Evolutionary conservation across 371 early-diverging fungal genomes (phyloP), one percentile per base, ranked within the genome.

Genomic region (Mucor piriformis): DNA sequence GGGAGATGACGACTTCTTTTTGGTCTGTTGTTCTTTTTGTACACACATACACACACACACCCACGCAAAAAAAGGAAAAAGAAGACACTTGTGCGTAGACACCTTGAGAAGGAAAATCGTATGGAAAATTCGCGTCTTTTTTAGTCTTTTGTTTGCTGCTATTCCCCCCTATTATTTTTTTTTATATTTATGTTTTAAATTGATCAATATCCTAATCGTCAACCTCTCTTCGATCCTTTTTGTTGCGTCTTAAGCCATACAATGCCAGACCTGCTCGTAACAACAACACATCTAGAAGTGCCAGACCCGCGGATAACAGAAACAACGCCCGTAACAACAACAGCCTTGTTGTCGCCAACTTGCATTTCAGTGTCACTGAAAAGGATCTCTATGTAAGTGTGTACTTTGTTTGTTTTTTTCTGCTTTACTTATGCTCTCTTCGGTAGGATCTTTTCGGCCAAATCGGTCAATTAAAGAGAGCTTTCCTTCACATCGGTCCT

Each of bases 331-430:
- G 64, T 23, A 37, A 51, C 2, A 69, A 68, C 7, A 74, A 73
- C 60, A 69, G 62, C 24, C 58, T 79, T 35, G 61, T 74, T 8
- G 85, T 88, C 13, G 71, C 83, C 61, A 88, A 88, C 67, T 50
- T 88, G 59, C 83, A 85, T 56, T 84, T 83, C 61, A 83, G 83
- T 55, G 88, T 88, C 10, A 81, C 85, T 38, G 78, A 85, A 71
- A 82, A 83, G 48, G 88, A 88, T 73, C 82, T 88, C 61, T 78
- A 86, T 62, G 88, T 87, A 78, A 69, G 76, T 66, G n/a, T n/a
- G n/a, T 20, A 24, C 33, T 16, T 20, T 18, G 16, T 54, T 16
- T 20, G 11, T 21, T 38, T 47, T 3, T 29, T 40, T 34, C 15
- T 16, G 54, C 32, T 59, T 50, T 42, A 32, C 32, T 12, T 20